Evolutionary conservation across 2,329 filamentous ascomycete species (phyloP).

Genomic region (Paecilomyces sp.): DNA sequence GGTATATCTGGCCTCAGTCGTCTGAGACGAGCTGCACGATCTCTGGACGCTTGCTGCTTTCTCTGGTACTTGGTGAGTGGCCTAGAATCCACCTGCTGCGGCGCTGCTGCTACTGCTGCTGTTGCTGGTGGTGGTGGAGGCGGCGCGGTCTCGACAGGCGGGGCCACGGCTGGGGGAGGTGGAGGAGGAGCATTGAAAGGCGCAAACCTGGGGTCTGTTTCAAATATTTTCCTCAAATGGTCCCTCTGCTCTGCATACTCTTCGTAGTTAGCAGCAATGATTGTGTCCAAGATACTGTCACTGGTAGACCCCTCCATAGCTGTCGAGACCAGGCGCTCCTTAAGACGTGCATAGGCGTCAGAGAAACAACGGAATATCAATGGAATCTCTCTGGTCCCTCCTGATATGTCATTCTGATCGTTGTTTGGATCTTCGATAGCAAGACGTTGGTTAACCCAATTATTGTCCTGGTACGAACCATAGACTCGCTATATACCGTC

Average conservation of each 20-base stretch:
- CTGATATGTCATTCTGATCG: constrained; percentile 77
- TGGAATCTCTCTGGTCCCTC: constrained; percentile 66
- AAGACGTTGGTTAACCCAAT: constrained; percentile 52
- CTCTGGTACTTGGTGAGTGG: constrained; percentile 18
- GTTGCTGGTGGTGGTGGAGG: constrained; percentile 6
- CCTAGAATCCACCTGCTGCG: constrained; percentile 3
- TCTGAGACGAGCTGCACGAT: constrained; percentile 23
- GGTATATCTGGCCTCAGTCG: constrained; percentile 22
- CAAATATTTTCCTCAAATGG: constrained; percentile 51
- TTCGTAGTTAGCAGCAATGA: constrained; percentile 73
- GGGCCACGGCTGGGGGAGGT: constrained; percentile 18
- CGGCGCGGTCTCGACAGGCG: constrained; percentile 11
- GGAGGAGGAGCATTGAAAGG: constrained; percentile 14
- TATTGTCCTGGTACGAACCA: constrained; percentile 46
- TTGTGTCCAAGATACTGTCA: constrained; percentile 59
- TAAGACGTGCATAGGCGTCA: constrained; percentile 53
- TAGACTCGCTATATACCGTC: constrained; percentile 21
- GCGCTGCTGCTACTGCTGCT: no score
- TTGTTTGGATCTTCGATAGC: constrained; percentile 92
- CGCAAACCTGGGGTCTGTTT: constrained; percentile 30
- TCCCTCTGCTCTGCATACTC: constrained; percentile 64
- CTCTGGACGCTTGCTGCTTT: constrained; percentile 18
- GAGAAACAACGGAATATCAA: constrained; percentile 65
- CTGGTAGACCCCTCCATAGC: constrained; percentile 13
- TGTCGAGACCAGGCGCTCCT: constrained; percentile 46